A percentile compares a stretch with the other conserved stretches of the same genome.
Evolutionary conservation across 805 yeast genomes (phyloP).

Genomic region (Metschnikowia picachoensis): DNA sequence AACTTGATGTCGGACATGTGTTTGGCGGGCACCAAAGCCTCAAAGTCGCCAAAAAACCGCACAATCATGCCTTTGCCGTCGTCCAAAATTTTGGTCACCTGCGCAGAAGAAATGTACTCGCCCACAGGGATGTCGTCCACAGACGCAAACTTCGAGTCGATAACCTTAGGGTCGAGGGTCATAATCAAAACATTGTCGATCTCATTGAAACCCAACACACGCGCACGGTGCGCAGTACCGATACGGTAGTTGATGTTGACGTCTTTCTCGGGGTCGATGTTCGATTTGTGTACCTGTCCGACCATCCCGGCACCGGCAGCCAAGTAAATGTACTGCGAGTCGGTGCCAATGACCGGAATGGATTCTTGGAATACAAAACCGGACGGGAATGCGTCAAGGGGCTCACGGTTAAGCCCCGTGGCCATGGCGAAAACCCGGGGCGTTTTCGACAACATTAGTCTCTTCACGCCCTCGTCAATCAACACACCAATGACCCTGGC

Average conservation of each 20-base stretch:
- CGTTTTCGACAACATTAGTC: slow-evolving; percentile 58
- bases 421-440: slow-evolving; percentile 48
- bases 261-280: slow-evolving; percentile 47
- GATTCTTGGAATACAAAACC: slow-evolving; percentile 64
- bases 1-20: slow-evolving; percentile 85
- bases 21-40: slow-evolving; percentile 65
- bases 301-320: slow-evolving; percentile 48
- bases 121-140: slow-evolving; percentile 77
- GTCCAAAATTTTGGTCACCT: slow-evolving; percentile 52
- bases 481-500: slow-evolving; percentile 69
- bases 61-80: slow-evolving; percentile 63
- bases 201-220: slow-evolving; percentile 67
- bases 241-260: slow-evolving; percentile 48
- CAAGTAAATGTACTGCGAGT: slow-evolving; percentile 52
- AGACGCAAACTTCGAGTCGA: slow-evolving; percentile 64
- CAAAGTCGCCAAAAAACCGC: slow-evolving; percentile 60
- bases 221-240: slow-evolving; percentile 70
- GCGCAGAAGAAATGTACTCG: slow-evolving; percentile 49
- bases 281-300: slow-evolving; percentile 81
- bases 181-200: slow-evolving; percentile 65
- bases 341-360: slow-evolving; percentile 59
- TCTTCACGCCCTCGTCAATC: slow-evolving; percentile 47
- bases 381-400: slow-evolving; percentile 64
- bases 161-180: slow-evolving; percentile 62
- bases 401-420: slow-evolving; percentile 16